Evolutionary conservation across 345 rosid genomes (phyloP).

Genomic region (Leavenworthia alabamica): DNA sequence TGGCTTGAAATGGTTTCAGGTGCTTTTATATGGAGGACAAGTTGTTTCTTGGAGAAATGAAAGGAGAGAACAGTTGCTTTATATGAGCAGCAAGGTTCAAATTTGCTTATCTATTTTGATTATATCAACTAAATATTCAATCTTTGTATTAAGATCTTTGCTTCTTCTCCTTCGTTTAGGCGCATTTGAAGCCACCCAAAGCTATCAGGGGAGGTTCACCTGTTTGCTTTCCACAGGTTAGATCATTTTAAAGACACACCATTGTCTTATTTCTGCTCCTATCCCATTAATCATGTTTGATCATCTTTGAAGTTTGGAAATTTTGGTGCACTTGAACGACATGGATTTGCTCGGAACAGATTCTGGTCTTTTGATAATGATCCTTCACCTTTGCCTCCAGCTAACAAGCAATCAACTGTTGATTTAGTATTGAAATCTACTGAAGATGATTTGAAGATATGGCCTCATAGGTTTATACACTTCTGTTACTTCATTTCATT

Average conservation of each 20-base stretch:
- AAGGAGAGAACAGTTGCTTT: constrained; percentile 73
- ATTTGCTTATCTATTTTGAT: too few relatives aligned
- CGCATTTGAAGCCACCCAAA: constrained; percentile 57
- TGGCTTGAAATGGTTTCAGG: constrained; percentile 46
- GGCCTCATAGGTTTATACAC: constrained; percentile 62
- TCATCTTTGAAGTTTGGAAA: constrained; percentile 59
- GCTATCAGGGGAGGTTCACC: constrained; percentile 78
- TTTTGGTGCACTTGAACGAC: constrained; percentile 71
- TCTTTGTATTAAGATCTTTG: not conserved
- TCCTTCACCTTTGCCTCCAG: constrained; percentile 73
- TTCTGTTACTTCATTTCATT: not conserved
- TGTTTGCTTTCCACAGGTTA: constrained; percentile 84
- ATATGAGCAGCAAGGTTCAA: constrained; percentile 84
- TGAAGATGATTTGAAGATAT: constrained; percentile 69
- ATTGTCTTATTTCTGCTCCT: not conserved
- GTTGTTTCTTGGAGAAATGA: constrained; percentile 89
- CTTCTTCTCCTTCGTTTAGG: constrained; percentile 32
- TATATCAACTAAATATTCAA: not conserved
- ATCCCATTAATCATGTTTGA: not conserved
- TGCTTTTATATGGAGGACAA: constrained; percentile 77
- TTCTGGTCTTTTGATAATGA: constrained; percentile 67
- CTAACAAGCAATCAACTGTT: constrained; percentile 61
- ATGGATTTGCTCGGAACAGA: constrained; percentile 84
- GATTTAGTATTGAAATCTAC: constrained; percentile 68
- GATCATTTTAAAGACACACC: constrained; percentile 7